A percentile compares a stretch with the other conserved stretches of the same genome.
These are phyloP conservation scores for Talaromyces nanjingensis DNA, from an alignment of 495 filamentous ascomycete genomes.

Conservation along the genomic window DNA sequence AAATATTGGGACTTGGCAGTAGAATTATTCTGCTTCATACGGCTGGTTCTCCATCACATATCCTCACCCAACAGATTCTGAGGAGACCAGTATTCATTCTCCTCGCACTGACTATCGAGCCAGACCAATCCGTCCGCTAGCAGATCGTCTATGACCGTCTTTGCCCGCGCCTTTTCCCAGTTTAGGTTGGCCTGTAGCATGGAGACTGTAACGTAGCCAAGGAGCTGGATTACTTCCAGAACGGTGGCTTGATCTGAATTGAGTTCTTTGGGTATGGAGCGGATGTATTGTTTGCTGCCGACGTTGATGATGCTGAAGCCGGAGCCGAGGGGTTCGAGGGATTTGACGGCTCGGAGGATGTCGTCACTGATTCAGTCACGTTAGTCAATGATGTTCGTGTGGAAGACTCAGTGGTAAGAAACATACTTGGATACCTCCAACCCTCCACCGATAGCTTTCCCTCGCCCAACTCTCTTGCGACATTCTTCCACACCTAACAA, in stretches of 20 bases:
- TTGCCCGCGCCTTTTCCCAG: conserved; percentile 78
- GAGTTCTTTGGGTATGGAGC: conserved; percentile 91
- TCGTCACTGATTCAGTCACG: conserved; percentile 52
- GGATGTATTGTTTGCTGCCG: conserved; percentile 78
- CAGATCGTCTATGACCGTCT: conserved; percentile 85
- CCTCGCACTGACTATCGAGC: conserved; percentile 79
- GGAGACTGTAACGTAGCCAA: conserved; percentile 82
- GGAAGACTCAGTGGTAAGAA: neutral
- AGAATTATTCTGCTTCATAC: neutral
- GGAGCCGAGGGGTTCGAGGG: conserved; percentile 79
- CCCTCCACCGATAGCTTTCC: conserved; percentile 64
- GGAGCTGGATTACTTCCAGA: conserved; percentile 75
- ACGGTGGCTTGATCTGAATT: conserved; percentile 92
- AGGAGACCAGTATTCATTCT: conserved; percentile 96
- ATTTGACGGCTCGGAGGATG: conserved; percentile 80
- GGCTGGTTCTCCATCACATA: conserved; percentile 18
- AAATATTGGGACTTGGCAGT: neutral
- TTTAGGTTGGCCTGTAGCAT: conserved; percentile 88
- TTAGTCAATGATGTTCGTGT: too few relatives aligned
- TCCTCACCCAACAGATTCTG: conserved; percentile 37
- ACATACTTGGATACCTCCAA: conserved; percentile 63
- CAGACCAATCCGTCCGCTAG: conserved; percentile 89
- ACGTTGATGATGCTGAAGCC: conserved; percentile 78
- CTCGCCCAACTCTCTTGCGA: conserved; percentile 61
- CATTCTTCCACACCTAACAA: conserved; percentile 81